Percentiles rank a stretch among this genome's conserved stretches.
These are phyloP conservation scores for Debaryomyces nepalensis DNA, from an alignment of 1,139 yeast genomes.

Conservation along the genomic window DNA sequence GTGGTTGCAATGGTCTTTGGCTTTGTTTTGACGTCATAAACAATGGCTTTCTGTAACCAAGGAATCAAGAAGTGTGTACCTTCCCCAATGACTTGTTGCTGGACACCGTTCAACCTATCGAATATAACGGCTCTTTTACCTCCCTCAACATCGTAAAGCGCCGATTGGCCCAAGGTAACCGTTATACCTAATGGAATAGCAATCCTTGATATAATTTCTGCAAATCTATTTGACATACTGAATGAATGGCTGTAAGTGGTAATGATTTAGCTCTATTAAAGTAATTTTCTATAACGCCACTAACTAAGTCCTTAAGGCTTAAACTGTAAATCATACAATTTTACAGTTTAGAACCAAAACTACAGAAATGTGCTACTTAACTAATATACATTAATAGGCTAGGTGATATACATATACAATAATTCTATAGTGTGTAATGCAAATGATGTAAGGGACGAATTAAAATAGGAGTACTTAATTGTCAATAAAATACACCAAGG, in stretches of 20 bases:
- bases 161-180: conserved; percentile 66
- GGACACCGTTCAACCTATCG: conserved; percentile 89
- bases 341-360: conserved; percentile 8
- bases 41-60: conserved; percentile 91
- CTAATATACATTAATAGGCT: conserved; percentile 10
- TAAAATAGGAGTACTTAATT: conserved; percentile 17
- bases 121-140: conserved; percentile 96
- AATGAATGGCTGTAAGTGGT: background rate
- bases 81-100: conserved; percentile 85
- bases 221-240: conserved; percentile 44
- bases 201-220: conserved; percentile 47
- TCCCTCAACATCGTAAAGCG: conserved; percentile 92
- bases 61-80: conserved; percentile 96
- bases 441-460: background rate
- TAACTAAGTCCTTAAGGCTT: background rate
- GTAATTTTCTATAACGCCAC: conserved; percentile 10
- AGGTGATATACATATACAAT: conserved; percentile 1
- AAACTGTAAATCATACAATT: conserved; percentile 7
- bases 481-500: conserved; percentile 79
- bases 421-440: conserved; percentile 7
- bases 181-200: conserved; percentile 77
- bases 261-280: background rate
- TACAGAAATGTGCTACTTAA: background rate
- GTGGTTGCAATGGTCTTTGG: conserved; percentile 94
- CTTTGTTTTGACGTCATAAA: conserved; percentile 87